Base-by-base conservation (phyloP, 2,329 filamentous ascomycete species). In the Aspergillus pseudonomiae region DNA sequence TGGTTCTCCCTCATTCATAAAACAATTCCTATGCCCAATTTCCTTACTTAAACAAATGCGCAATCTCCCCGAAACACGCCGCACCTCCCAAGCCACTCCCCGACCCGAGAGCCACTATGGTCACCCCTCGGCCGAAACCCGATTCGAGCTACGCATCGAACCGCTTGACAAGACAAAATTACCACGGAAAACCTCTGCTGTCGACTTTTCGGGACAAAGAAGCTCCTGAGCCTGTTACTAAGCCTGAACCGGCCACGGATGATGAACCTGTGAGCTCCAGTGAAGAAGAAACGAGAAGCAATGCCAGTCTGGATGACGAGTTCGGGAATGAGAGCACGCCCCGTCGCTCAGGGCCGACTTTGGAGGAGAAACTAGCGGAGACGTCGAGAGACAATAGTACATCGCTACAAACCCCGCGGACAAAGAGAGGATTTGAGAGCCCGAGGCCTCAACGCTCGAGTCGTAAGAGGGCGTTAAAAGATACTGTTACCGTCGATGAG, bases 241-340 rank as follows among this genome's bases (percentile, higher is more conserved):
- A 68, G 59, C 58, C 60, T 1, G 63, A 67, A 54, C 74, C 74
- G 4, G 75, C 68, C 6, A 77, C 71, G 14, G 74, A 78, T 43
- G 76, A 75, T 56, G 76, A 75, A 16, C 78, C 77, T 4, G 26
- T 75, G 5, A 78, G 76, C 60, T 76, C 74, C 2, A 74, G 65
- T 28, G 73, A 76, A 21, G 76, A 77, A 14, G 72, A 41, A 41
- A 46, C 11, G 16, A 26, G 60, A 34, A 61, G 45, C 50, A 68
- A 69, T 26, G 45, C 24, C 54, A 63, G 63, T 21, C 6, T 46
- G n/a, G 60, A 62, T 10, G 61, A 63, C 10, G 57, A 57, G 3
- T 50, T 63, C 10, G 59, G 57, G n/a, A 55, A 58, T 12, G 54
- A 66, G 7, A 53, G 50, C 12, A 55, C 60, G 32, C 43, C 43